Evolutionary conservation across 1,139 yeast species (phyloP), one percentile per base, ranked within the genome.

Genomic region (Wickerhamiella infanticola): DNA sequence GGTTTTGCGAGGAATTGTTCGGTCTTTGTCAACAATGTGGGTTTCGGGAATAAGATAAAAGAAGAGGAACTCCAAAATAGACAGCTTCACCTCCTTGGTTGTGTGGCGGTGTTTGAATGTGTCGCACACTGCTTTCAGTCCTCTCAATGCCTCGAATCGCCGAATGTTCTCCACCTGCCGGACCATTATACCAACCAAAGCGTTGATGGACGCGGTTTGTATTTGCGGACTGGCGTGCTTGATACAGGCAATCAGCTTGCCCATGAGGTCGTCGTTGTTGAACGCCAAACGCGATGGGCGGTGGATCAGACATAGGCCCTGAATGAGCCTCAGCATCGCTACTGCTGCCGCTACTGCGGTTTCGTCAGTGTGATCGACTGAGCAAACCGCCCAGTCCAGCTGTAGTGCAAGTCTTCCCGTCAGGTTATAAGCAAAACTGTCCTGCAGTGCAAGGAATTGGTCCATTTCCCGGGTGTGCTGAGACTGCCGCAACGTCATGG

Each of bases 41-140:
- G 71, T 63, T 60, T 82, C 93, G n/a, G 85, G 88, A 5, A 76
- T 70, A 48, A 81, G 62, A 56, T 82, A 81, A 57, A 81, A 79
- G 49, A 81, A 73, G 48, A 81, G 63, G 58, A 81, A 81, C 61
- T 82, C 93, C 43, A 81, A 70, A 29, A 79, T 72, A 54, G 79
- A 77, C 52, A 80, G 73, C 50, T 66, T 65, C 40, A 66, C 67
- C 24, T 59, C 57, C 43, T 65, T 64, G 8, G 66, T 50, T 0
- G 69, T 63, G 25, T 57, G 60, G 40, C 61, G 60, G 35, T 56
- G 54, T 51, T 63, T 69, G 56, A 71, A 65, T 11, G 70, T 53
- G 8, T 58, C 55, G 46, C 83, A 78, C 3, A 81, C 61, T 0
- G 64, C 63, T 39, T 71, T 65, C 41, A 82, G 72, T 0, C 90